Percentiles rank a stretch among this genome's conserved stretches.
These are phyloP conservation scores for Eutrema yunnanense DNA, from an alignment of 345 rosid species.

Conservation along the genomic window DNA sequence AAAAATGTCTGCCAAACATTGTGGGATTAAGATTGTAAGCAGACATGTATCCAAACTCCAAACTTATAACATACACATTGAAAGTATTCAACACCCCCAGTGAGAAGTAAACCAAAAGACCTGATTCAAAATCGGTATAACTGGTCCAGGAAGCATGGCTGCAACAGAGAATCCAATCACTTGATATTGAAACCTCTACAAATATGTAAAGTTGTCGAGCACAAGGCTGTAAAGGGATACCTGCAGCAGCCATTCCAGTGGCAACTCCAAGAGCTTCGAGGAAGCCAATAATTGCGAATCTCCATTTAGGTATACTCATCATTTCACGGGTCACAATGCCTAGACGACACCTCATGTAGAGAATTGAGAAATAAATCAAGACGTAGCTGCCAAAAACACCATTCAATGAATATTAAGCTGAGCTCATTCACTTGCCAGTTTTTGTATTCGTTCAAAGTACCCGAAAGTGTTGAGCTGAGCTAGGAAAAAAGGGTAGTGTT, in stretches of 20 bases:
- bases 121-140: conserved; percentile 80
- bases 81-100: not conserved
- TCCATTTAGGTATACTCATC: conserved; percentile 63
- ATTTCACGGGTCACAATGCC: conserved; percentile 73
- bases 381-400: conserved; percentile 46
- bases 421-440: not conserved
- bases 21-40: not conserved
- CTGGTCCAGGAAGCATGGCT: conserved; percentile 94
- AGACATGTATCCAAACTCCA: not conserved
- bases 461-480: conserved; percentile 89
- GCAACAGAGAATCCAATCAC: conserved; percentile 25
- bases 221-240: conserved; percentile 23
- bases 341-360: conserved; percentile 46
- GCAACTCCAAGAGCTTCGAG: conserved; percentile 79
- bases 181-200: conserved; percentile 5
- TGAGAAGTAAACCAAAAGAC: conserved; percentile 29
- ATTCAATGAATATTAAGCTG: not conserved
- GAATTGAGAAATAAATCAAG: conserved; percentile 57
- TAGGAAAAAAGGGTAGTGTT: conserved; percentile 72
- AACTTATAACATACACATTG: not conserved
- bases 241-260: conserved; percentile 88
- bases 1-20: conserved; percentile 56
- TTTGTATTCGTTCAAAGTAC: conserved; percentile 22
- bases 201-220: not conserved
- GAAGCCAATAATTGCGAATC: conserved; percentile 60